Base-by-base conservation (phyloP, 23 red algal genomes). In the Gracilaria caudata region DNA sequence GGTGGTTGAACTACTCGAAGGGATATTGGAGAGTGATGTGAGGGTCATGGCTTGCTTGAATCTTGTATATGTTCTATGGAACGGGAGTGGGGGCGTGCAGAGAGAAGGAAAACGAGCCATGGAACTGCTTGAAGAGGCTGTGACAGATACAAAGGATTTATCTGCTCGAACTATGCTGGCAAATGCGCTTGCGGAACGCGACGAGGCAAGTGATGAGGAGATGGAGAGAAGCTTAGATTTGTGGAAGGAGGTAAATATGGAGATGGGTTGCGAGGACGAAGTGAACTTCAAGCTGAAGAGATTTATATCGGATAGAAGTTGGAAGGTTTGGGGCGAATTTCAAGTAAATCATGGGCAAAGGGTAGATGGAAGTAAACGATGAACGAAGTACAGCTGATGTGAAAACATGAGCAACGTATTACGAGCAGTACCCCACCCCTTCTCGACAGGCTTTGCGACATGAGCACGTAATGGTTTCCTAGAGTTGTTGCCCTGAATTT, bases 141-240 rank as follows among this genome's bases (percentile, higher is more conserved):
- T 61, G 26, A 6, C 20, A 6, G 57, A 61, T 6, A 61, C 20
- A 10, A 61, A 61, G 7, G 26, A 61, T 29, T n/a, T 29, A 7
- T 61, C 57, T 61, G 57, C 57, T 26, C 57, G 57, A n/a, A 16
- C 26, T 61, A n/a, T 61, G 57, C 57, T 61, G 26, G 57, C 57
- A 29, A 61, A 29, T 29, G 26, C 26, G 4, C 17, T 61, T 6
- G 57, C 57, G 20, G 57, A 61, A 61, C n/a, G 19, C 7, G 57
- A n/a, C 20, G 57, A 29, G 20, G 57, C 20, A 29, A 61, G 26
- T 6, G 19, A 20, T 61, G 26, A 61, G 57, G n/a, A 61, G 57
- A n/a, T 61, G 7, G 57, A 61, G 19, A 61, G 57, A 20, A 26
- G 57, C 57, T 61, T 29, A 16, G 57, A n/a, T 6, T 61, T 61